A percentile compares a stretch with the other conserved stretches of the same genome.
Conservation (phyloP, 140 eudicot genomes). For the Senecio squalidus region DNA sequence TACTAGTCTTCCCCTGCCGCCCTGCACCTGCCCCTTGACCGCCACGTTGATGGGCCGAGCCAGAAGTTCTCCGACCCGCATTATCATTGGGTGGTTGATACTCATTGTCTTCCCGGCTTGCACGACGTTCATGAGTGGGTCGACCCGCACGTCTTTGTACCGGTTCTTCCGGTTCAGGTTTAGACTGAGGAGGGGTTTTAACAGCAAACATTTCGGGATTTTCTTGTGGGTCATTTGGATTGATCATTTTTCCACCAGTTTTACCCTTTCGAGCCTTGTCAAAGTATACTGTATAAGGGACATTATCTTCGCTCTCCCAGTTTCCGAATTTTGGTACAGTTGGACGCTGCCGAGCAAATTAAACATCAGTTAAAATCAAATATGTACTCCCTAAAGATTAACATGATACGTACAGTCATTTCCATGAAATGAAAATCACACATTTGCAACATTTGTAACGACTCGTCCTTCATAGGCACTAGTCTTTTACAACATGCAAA, state of each 20-base stretch:
- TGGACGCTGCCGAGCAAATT: slow-evolving; percentile 40
- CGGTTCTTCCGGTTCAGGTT: slow-evolving; percentile 37
- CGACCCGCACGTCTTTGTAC: slow-evolving; percentile 30
- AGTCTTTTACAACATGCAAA: too few species aligned
- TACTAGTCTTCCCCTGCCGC: slow-evolving; percentile 37
- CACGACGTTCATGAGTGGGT: slow-evolving; percentile 37
- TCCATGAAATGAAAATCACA: not conserved
- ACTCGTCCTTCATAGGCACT: too few species aligned
- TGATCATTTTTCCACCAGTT: slow-evolving; percentile 65
- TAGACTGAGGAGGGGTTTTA: slow-evolving; percentile 20
- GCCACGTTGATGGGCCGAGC: slow-evolving; percentile 38
- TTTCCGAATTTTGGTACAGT: slow-evolving; percentile 85
- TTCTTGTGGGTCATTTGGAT: slow-evolving; percentile 80
- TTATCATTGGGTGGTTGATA: slow-evolving; percentile 34
- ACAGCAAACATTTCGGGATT: slow-evolving; percentile 57
- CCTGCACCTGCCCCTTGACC: slow-evolving; percentile 46
- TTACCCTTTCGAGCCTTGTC: slow-evolving; percentile 70
- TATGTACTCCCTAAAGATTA: not conserved
- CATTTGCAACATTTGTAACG: not conserved
- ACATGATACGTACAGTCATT: not conserved
- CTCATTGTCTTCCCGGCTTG: slow-evolving; percentile 47
- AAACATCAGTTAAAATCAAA: not conserved
- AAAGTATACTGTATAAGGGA: slow-evolving; percentile 73
- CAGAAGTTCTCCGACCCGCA: slow-evolving; percentile 26
- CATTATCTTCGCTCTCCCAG: slow-evolving; percentile 67